A percentile compares a stretch with the other conserved stretches of the same genome.
These are phyloP conservation scores for Nymphaea thermarum DNA, from an alignment of 164 flowering plant genomes.

Conservation along the genomic window DNA sequence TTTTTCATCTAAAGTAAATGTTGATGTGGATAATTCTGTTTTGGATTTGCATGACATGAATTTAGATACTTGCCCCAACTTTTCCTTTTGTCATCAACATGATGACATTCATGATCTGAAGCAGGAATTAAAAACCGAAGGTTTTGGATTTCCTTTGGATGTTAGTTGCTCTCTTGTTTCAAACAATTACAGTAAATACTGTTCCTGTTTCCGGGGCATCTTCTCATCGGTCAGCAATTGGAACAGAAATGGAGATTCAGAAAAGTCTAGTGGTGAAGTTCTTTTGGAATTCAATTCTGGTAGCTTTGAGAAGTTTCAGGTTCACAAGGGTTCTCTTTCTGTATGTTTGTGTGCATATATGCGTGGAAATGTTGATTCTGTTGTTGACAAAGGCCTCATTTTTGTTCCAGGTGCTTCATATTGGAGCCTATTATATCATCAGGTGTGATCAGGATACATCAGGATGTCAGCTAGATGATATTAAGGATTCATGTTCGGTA, in stretches of 20 bases:
- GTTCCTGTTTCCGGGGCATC: conserved; percentile 17
- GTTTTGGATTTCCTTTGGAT: conserved; percentile 12
- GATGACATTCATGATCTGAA: too few species aligned
- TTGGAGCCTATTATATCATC: conserved; percentile 51
- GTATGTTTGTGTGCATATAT: conserved; percentile 1
- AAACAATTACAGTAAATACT: conserved; percentile 12
- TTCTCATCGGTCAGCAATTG: conserved; percentile 16
- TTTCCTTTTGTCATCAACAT: too few species aligned
- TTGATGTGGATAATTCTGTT: too few species aligned
- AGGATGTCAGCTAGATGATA: conserved; percentile 15
- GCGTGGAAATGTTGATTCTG: neutral
- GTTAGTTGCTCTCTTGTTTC: conserved; percentile 27
- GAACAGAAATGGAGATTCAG: conserved; percentile 6
- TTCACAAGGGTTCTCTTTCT: conserved; percentile 6
- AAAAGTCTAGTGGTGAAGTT: conserved; percentile 18
- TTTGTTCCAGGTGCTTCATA: conserved; percentile 39
- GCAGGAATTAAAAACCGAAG: conserved; percentile 1
- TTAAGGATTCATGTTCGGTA: conserved; percentile 5
- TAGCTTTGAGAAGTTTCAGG: conserved; percentile 41
- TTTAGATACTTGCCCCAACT: too few species aligned
- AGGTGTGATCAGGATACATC: conserved; percentile 26
- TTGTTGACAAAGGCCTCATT: neutral
- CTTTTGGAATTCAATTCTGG: conserved; percentile 59
- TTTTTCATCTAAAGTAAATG: too few species aligned
- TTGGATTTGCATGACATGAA: too few species aligned